These are phyloP conservation scores for Suaeda aralocaspica DNA, from an alignment of 148 eudicot species.

Conservation along the genomic window DNA sequence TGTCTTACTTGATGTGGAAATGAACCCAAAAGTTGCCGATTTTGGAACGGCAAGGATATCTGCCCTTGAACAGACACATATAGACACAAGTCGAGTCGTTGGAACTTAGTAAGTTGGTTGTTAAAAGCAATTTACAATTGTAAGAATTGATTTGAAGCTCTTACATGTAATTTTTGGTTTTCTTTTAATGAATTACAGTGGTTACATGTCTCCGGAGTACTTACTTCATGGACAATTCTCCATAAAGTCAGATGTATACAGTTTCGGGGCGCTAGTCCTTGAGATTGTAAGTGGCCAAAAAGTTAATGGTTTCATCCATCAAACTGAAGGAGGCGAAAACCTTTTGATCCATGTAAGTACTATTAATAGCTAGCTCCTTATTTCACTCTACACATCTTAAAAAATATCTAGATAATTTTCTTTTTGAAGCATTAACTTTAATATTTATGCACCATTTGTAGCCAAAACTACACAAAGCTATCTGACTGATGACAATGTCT, in stretches of 20 bases:
- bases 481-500: too few species aligned
- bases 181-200: constrained; percentile 11
- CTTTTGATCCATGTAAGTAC: constrained; percentile 24
- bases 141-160: neutral
- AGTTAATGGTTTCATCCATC: neutral
- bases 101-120: constrained; percentile 23
- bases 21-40: constrained; percentile 29
- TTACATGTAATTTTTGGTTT: neutral
- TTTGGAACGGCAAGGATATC: constrained; percentile 26
- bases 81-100: constrained; percentile 14
- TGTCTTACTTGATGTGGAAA: constrained; percentile 17
- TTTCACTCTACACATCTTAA: neutral
- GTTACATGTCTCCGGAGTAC: constrained; percentile 30
- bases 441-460: too few species aligned
- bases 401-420: too few species aligned
- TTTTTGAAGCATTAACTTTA: too few species aligned
- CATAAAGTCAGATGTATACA: constrained; percentile 23
- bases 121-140: neutral
- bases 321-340: constrained; percentile 6
- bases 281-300: constrained; percentile 22
- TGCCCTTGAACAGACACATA: constrained; percentile 13
- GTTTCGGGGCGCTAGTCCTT: constrained; percentile 20
- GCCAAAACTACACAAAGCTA: too few species aligned
- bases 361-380: too few species aligned
- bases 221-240: constrained; percentile 25